Evolutionary conservation across 2,329 filamentous ascomycete genomes (phyloP).

Genomic region (Macrophomina pseudophaseolina): DNA sequence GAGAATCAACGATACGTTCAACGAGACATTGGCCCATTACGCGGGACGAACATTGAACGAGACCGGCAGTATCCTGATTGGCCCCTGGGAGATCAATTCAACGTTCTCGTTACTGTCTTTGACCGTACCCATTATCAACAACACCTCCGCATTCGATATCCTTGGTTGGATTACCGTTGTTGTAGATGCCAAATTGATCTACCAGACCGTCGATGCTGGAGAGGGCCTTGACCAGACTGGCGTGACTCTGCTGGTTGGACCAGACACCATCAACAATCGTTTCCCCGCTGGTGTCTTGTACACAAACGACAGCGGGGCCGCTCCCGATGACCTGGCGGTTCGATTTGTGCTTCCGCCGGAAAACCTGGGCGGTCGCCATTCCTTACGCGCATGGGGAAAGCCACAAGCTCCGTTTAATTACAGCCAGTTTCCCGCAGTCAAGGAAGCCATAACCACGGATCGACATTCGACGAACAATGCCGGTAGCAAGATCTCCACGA

Average conservation of each 20-base stretch:
- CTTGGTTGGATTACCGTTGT: constrained; percentile 85
- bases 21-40: constrained; percentile 46
- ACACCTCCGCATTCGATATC: constrained; percentile 64
- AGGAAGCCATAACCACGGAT: constrained; percentile 62
- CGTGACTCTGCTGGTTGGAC: constrained; percentile 72
- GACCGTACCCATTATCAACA: constrained; percentile 78
- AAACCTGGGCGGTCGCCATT: constrained; percentile 37
- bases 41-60: constrained; percentile 50
- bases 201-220: constrained; percentile 63
- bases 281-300: constrained; percentile 46
- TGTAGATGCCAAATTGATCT: constrained; percentile 69
- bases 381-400: constrained; percentile 35
- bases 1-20: constrained; percentile 41
- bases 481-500: constrained; percentile 69
- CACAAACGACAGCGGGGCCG: constrained; percentile 29
- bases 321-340: constrained; percentile 36
- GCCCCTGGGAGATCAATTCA: constrained; percentile 74
- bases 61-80: constrained; percentile 71
- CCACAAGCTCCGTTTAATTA: constrained; percentile 59
- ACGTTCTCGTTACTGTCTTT: constrained; percentile 79
- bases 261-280: constrained; percentile 67
- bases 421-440: constrained; percentile 65
- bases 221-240: constrained; percentile 76
- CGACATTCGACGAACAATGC: constrained; percentile 57
- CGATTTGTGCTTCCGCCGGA: constrained; percentile 44